Conservation (phyloP, 2,329 filamentous ascomycete genomes). For the Fusarium mundagurra region DNA sequence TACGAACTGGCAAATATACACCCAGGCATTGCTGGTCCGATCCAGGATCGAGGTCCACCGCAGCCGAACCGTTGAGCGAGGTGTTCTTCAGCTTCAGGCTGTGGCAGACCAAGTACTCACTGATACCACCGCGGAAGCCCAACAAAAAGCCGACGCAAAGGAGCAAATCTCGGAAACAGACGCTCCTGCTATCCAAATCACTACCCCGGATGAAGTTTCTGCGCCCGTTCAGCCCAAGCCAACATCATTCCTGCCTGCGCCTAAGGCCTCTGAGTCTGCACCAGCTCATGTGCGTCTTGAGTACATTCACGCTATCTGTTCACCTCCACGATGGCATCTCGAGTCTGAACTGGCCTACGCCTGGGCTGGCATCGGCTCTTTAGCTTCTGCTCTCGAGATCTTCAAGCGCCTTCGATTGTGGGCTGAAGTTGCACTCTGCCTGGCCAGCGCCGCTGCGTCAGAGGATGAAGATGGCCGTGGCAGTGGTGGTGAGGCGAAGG, state of each 20-base stretch:
- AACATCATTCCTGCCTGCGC: constrained; percentile 82
- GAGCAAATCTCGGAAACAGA: constrained; percentile 44
- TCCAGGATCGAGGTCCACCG: constrained; percentile 90
- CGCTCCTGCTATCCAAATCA: constrained; percentile 59
- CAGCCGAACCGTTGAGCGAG: constrained; percentile 87
- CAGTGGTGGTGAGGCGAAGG: constrained; percentile 78
- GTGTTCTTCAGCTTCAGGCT: constrained; percentile 91
- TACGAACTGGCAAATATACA: constrained; percentile 98
- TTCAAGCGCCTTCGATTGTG: constrained; percentile 94
- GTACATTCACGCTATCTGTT: constrained; percentile 85
- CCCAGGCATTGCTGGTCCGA: constrained; percentile 88
- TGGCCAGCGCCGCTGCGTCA: constrained; percentile 69
- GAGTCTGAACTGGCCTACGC: constrained; percentile 91
- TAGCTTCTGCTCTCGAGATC: constrained; percentile 92
- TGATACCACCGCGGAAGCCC: constrained; percentile 68
- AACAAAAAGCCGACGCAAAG: constrained; percentile 41
- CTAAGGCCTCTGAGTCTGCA: constrained; percentile 81
- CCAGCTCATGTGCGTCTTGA: constrained; percentile 78
- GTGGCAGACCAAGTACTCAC: constrained; percentile 95
- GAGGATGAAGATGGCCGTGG: constrained; percentile 67
- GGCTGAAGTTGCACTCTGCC: constrained; percentile 93
- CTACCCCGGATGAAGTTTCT: constrained; percentile 47
- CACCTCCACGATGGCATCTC: constrained; percentile 91
- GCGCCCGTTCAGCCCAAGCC: constrained; percentile 55
- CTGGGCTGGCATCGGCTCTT: constrained; percentile 90